phyloP scores from a whole-genome alignment of 2,329 filamentous ascomycete species.

The Dothidotthia symphoricarpi region DNA sequence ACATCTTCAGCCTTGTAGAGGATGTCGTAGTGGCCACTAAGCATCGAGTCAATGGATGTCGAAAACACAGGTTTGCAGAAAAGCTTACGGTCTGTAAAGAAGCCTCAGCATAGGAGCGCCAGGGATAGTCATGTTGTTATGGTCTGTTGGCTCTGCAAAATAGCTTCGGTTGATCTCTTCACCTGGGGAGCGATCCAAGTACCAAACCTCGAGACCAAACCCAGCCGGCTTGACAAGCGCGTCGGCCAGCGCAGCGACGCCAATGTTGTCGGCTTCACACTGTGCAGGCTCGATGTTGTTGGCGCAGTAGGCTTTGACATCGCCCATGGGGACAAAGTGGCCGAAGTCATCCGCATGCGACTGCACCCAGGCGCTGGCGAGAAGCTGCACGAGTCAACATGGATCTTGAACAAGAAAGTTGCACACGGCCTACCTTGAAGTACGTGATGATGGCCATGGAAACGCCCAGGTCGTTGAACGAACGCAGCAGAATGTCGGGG shows the following conservation, averaged over 20 bases:
- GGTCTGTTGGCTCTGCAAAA: conserved; percentile 54
- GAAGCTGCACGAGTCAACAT: conserved; percentile 54
- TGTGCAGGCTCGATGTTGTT: conserved; percentile 70
- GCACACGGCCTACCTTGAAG: conserved; percentile 55
- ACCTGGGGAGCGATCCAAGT: conserved; percentile 82
- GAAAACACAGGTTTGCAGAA: neutral
- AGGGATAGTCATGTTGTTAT: conserved; percentile 45
- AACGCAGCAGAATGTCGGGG: conserved; percentile 57
- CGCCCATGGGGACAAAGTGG: conserved; percentile 60
- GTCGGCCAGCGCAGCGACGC: conserved; percentile 72
- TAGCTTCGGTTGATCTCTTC: conserved; percentile 68
- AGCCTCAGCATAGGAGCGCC: conserved; percentile 64
- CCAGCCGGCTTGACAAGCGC: conserved; percentile 75
- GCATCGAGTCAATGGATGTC: conserved; percentile 16
- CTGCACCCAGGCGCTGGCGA: conserved; percentile 84
- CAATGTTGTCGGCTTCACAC: conserved; percentile 88
- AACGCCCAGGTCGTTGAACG: conserved; percentile 69
- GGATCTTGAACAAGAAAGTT: neutral
- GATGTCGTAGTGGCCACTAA: conserved; percentile 85
- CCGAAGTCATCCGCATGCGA: conserved; percentile 67
- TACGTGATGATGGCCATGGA: conserved; percentile 84
- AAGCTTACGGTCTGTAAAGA: conserved; percentile 63
- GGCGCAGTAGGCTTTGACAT: conserved; percentile 67
- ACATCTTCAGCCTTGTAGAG: conserved; percentile 69
- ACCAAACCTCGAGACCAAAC: conserved; percentile 82